Evolutionary conservation across 2,329 filamentous ascomycete genomes (phyloP).

Genomic region (Fusarium anguioides): DNA sequence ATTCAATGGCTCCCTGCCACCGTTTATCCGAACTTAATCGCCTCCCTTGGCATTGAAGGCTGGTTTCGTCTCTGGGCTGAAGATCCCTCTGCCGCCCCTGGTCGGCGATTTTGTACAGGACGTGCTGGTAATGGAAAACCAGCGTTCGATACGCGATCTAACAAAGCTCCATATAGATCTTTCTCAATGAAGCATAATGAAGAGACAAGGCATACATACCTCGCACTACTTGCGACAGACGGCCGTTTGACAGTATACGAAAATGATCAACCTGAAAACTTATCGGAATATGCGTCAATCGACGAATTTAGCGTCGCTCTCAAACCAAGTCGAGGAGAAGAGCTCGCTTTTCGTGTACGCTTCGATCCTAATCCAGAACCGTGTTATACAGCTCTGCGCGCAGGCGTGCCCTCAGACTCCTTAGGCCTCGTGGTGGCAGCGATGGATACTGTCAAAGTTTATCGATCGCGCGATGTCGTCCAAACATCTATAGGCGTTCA

Average conservation of each 20-base stretch:
- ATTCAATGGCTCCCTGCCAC: constrained; percentile 94
- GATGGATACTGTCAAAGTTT: constrained; percentile 85
- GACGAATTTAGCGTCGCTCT: constrained; percentile 81
- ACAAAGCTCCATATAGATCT: constrained; percentile 75
- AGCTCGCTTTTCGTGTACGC: constrained; percentile 84
- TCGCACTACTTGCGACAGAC: constrained; percentile 86
- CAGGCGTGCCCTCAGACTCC: constrained; percentile 83
- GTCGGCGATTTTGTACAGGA: constrained; percentile 79
- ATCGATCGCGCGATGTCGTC: constrained; percentile 75
- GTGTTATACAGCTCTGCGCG: constrained; percentile 79
- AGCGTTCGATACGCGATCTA: constrained; percentile 67
- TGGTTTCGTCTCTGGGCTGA: constrained; percentile 94
- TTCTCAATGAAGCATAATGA: constrained; percentile 88
- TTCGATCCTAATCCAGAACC: constrained; percentile 91
- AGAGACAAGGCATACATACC: constrained; percentile 81
- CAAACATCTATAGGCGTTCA: constrained; percentile 62
- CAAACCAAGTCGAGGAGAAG: constrained; percentile 80
- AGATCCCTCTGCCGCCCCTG: constrained; percentile 82
- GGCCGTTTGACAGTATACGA: constrained; percentile 84
- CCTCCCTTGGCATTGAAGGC: constrained; percentile 89
- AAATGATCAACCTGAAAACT: constrained; percentile 83
- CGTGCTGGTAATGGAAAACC: constrained; percentile 62
- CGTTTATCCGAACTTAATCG: constrained; percentile 85
- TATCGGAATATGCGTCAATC: constrained; percentile 79
- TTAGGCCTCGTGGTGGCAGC: constrained; percentile 86